Percentiles rank a stretch among this genome's conserved stretches.
phyloP scores from a whole-genome alignment of 2,329 filamentous ascomycete species.

The Pyricularia grisea region DNA sequence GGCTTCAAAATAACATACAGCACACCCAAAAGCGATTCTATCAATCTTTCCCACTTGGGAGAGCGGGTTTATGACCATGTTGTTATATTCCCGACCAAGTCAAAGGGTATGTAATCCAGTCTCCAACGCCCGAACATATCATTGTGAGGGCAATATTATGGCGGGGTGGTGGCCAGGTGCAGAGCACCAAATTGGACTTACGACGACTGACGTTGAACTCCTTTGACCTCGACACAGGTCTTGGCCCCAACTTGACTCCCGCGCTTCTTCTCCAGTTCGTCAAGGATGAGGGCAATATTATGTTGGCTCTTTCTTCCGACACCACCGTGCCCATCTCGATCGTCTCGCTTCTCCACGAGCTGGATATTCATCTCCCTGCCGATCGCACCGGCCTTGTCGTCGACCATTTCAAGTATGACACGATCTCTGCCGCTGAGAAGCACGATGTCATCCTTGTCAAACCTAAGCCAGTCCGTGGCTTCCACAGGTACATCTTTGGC shows the following conservation, averaged over 20 bases:
- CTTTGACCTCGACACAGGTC: constrained; percentile 44
- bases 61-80: constrained; percentile 88
- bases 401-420: constrained; percentile 94
- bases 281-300: constrained; percentile 82
- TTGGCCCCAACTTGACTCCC: constrained; percentile 81
- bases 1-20: constrained; percentile 75
- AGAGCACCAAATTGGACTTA: not conserved
- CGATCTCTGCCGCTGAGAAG: constrained; percentile 62
- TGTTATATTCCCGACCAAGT: constrained; percentile 77
- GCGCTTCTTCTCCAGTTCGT: constrained; percentile 83
- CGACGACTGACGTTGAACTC: not conserved
- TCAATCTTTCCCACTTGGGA: constrained; percentile 77
- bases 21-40: constrained; percentile 68
- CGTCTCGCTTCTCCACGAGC: constrained; percentile 70
- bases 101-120: constrained; percentile 57
- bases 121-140: not conserved
- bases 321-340: constrained; percentile 62
- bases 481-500: constrained; percentile 69
- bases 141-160: not conserved
- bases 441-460: constrained; percentile 84
- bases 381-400: constrained; percentile 81
- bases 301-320: constrained; percentile 72
- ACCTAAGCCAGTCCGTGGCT: constrained; percentile 54
- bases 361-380: constrained; percentile 79
- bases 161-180: not conserved